These are phyloP conservation scores for Acer campestre DNA, from an alignment of 345 rosid genomes.

Conservation along the genomic window DNA sequence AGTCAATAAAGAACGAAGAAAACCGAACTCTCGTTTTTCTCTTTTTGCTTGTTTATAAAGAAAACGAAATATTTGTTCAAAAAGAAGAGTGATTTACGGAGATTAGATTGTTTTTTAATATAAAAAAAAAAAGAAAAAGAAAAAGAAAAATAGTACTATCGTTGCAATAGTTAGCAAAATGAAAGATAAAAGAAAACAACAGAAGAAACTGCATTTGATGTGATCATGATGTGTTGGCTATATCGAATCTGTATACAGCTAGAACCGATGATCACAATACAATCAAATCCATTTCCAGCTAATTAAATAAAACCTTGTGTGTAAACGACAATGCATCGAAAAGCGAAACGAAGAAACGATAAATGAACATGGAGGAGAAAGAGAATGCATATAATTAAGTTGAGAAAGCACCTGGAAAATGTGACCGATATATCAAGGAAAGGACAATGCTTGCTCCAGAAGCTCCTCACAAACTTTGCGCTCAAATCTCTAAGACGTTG, in stretches of 20 bases:
- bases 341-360: background rate
- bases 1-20: slow-evolving; percentile 1
- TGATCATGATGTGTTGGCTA: background rate
- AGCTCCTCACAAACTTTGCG: slow-evolving; percentile 19
- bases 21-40: background rate
- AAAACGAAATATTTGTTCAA: slow-evolving; percentile 5
- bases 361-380: background rate
- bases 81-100: no score
- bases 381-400: background rate
- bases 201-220: background rate
- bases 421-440: slow-evolving; percentile 20
- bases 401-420: slow-evolving; percentile 7
- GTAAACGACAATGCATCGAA: background rate
- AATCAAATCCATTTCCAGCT: background rate
- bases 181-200: background rate
- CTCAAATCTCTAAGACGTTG: background rate
- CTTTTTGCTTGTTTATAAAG: slow-evolving; percentile 16
- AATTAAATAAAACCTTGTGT: background rate
- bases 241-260: background rate
- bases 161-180: background rate
- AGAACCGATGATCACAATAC: background rate
- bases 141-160: no score
- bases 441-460: slow-evolving; percentile 25
- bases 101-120: no score
- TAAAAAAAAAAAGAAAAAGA: no score